phyloP scores from a whole-genome alignment of 2,329 filamentous ascomycete species.

The Cytospora schulzeri region DNA sequence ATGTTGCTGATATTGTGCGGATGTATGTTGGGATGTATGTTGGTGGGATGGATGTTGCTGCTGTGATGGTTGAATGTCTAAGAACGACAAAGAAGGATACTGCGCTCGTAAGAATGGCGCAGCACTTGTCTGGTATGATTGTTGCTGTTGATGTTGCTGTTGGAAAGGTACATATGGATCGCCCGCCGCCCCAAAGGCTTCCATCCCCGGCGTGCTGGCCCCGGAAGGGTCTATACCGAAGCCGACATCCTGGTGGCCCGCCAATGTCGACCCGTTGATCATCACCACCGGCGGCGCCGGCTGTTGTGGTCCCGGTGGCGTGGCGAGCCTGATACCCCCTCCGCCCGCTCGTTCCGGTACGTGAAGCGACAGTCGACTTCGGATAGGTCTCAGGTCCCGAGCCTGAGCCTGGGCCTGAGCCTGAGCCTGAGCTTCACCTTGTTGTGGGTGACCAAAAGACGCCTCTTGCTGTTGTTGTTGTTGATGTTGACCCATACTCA shows the following conservation, averaged over 20 bases:
- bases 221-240: neutral
- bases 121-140: constrained; percentile 2
- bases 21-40: neutral
- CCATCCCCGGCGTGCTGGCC: neutral
- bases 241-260: neutral
- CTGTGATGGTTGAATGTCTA: constrained; percentile 10
- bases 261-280: constrained; percentile 35
- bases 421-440: no score
- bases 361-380: constrained; percentile 60
- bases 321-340: constrained; percentile 38
- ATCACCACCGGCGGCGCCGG: constrained; percentile 33
- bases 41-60: constrained; percentile 2
- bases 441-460: no score
- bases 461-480: neutral
- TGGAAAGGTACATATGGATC: constrained; percentile 10
- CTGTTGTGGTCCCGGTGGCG: constrained; percentile 30
- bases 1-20: constrained; percentile 1
- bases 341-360: constrained; percentile 50
- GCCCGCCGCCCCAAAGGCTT: neutral
- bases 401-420: neutral
- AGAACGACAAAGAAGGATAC: neutral
- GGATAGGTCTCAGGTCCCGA: constrained; percentile 37
- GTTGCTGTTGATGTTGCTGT: constrained; percentile 5
- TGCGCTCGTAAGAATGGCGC: neutral
- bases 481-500: constrained; percentile 15